A percentile compares a stretch with the other conserved stretches of the same genome.
phyloP scores from a whole-genome alignment of 257 asterid genomes.

The Solanum peruvianum region DNA sequence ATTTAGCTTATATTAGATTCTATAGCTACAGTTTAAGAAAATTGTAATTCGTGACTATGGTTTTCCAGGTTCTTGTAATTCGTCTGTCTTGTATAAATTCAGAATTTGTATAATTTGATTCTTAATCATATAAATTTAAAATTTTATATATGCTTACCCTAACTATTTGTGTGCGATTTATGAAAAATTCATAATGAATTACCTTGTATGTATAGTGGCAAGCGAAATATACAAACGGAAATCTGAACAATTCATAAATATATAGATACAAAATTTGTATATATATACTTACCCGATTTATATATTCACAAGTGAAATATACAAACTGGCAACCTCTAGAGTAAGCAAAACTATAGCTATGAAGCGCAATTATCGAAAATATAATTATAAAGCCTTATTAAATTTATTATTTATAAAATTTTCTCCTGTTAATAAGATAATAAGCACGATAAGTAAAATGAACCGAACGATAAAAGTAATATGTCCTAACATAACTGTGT shows the following conservation, averaged over 20 bases:
- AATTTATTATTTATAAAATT: too few species aligned
- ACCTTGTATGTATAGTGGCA: not conserved
- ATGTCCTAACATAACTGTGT: not conserved
- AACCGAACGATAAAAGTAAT: not conserved
- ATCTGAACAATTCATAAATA: too few species aligned
- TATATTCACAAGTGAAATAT: too few species aligned
- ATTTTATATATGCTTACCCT: not conserved
- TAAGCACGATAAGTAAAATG: not conserved
- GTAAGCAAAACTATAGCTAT: fast-evolving
- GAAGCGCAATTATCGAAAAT: fast-evolving
- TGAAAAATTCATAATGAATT: too few species aligned
- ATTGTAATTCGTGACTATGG: not conserved
- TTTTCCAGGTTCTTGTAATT: too few species aligned
- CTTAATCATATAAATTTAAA: too few species aligned
- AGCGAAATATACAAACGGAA: too few species aligned
- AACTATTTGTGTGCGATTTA: not conserved
- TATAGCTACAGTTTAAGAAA: not conserved
- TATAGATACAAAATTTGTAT: too few species aligned
- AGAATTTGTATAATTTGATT: not conserved
- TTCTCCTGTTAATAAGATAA: too few species aligned
- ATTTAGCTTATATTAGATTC: not conserved
- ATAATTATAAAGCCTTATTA: too few species aligned
- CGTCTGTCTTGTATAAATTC: not conserved
- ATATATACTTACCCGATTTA: too few species aligned
- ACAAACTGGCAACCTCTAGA: not conserved